Base-by-base conservation (phyloP, 2,329 filamentous ascomycete genomes). In the Trichoderma brevicompactum region DNA sequence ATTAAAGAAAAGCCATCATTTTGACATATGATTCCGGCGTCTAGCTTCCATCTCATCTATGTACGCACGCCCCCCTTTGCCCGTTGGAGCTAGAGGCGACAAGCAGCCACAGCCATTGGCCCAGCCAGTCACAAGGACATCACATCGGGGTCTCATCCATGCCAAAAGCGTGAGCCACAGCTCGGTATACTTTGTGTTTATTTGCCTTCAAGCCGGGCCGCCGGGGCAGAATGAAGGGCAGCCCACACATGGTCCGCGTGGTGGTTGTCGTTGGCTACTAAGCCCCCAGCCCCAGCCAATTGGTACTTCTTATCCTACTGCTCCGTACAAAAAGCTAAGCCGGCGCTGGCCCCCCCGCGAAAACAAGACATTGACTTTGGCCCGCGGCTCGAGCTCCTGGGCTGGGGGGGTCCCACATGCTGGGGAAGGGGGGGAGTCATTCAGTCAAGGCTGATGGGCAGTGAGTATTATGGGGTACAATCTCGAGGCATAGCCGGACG, bases 11-110 rank as follows among this genome's bases (percentile, higher is more conserved):
- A 38, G 28, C 52, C 49, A 44, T 53, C 38, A 50, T 60, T 66
- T 66, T 67, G 64, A 50, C 64, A 64, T 67, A 59, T 66, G 65
- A 67, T 67, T 61, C 62, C 56, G 60, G 44, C 32, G 28, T 64
- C 56, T 50, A 48, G 32, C 62, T 36, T 40, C 40, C 40, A 43
- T 46, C 28, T 43, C 10, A 32, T 38, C 32, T 17, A 9, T 50
- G 36, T 36, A 50, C 10, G 50, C 58, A 50, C 58, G 34, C 55
- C 58, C 58, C 56, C 44, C 36, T 61, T 50, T 50, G 46, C 61
- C 49, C 61, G 52, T 55, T 64, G 48, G 61, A 46, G 61, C 40
- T 55, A 64, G 60, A 23, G 43, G 55, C 55, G 55, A 53, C 23
- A 9, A 53, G 19, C 53, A 53, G 48, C 48, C 46, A 53, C 48